Conservation (phyloP, 2,329 filamentous ascomycete genomes). For the Colletotrichum liriopes region DNA sequence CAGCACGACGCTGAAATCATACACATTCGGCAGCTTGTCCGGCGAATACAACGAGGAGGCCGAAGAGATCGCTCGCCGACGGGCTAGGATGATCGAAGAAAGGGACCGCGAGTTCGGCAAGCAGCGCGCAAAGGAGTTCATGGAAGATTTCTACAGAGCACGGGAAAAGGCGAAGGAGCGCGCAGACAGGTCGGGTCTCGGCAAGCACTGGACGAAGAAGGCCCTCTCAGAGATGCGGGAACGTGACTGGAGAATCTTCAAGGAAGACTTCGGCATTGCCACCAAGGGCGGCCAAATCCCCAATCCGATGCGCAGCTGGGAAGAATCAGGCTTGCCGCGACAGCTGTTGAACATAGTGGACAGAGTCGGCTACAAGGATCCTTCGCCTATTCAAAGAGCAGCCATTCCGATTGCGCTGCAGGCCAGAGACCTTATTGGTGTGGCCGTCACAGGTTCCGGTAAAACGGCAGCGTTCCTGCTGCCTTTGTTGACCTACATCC, state of each 20-base stretch:
- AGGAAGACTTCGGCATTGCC: constrained; percentile 97
- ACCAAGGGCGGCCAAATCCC: constrained; percentile 94
- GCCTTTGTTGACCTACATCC: constrained; percentile 94
- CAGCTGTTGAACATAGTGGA: constrained; percentile 86
- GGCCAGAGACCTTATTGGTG: constrained; percentile 95
- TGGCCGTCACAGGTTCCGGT: constrained; percentile 97
- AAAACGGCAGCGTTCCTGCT: constrained; percentile 97
- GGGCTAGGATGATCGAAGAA: constrained; percentile 80
- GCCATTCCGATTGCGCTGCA: constrained; percentile 96
- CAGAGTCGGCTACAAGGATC: constrained; percentile 90
- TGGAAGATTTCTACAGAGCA: constrained; percentile 85
- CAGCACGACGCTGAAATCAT: constrained; percentile 44
- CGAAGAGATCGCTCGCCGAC: constrained; percentile 69
- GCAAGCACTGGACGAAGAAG: constrained; percentile 98
- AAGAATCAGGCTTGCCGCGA: constrained; percentile 85
- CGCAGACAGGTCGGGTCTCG: constrained; percentile 80
- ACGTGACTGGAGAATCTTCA: constrained; percentile 99
- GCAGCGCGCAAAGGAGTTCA: constrained; percentile 82
- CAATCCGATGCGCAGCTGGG: constrained; percentile 96
- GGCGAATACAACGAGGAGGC: constrained; percentile 69
- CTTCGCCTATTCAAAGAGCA: constrained; percentile 91
- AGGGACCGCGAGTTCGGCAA: constrained; percentile 83
- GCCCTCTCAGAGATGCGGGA: constrained; percentile 93
- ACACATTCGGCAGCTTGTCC: constrained; percentile 64
- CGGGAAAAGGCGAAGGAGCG: constrained; percentile 78